Base-by-base conservation (phyloP, 306 rosid genomes). In the Dryas drummondii region DNA sequence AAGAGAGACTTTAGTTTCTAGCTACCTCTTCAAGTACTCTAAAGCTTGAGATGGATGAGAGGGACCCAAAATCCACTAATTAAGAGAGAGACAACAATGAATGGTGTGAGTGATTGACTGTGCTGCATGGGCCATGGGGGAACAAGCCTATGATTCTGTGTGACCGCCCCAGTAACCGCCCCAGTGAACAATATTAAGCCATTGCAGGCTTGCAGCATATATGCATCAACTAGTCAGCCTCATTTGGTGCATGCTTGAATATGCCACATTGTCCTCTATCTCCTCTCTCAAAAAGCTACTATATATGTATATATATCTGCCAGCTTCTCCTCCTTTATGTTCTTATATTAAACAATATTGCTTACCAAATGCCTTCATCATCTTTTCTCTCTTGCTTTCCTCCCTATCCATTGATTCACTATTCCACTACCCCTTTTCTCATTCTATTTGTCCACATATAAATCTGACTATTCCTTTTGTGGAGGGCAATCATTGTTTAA, bases 1-100 rank as follows among this genome's bases (percentile, higher is more conserved):
- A 72, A 50, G 72, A 71, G 37, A 32, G 37, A 32, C 37, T 32
- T 2, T 32, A 32, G 37, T 32, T 2, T 32, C 37, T 32, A 76
- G 54, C 47, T 52, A 71, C 47, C 6, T 32, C 12, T 22, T 47
- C 17, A 8, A 22, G 22, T 22, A 8, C 19, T 17, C 55, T 47
- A 47, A n/a, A 58, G 37, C 0, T 51, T 7, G 67, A 14, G 14
- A 52, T 53, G 32, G 26, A 41, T 0, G 42, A 6, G 58, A 58
- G 83, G 85, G 77, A 0, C 89, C 86, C 78, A 79, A 75, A 46
- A 82, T 61, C 83, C 88, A 84, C 93, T 79, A 81, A 59, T 12
- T 17, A 58, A 51, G 75, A 57, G 68, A 15, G 5, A 60, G 46
- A 49, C 46, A 50, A 83, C 87, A 84, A 83, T 81, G 64, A 81